A percentile compares a stretch with the other conserved stretches of the same genome.
Evolutionary conservation across 2,329 filamentous ascomycete species (phyloP).

Genomic region (Akanthomyces muscarius): DNA sequence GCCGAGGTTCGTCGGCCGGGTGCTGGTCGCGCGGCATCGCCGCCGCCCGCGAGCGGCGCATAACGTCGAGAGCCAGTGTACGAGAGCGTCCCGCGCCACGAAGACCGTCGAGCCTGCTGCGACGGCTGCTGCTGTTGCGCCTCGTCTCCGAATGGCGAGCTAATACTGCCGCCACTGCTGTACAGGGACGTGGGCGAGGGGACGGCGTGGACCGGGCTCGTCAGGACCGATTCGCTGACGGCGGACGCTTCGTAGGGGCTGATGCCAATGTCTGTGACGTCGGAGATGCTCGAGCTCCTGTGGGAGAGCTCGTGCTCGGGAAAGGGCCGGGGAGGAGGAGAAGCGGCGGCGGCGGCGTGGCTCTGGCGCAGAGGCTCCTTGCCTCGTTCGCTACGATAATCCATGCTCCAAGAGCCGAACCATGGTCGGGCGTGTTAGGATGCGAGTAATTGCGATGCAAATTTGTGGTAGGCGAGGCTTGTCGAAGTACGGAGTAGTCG

Average conservation of each 20-base stretch:
- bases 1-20: conserved; percentile 22
- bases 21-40: not conserved
- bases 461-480: not conserved
- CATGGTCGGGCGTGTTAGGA: conserved; percentile 21
- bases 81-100: conserved; percentile 12
- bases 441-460: not conserved
- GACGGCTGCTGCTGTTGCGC: not conserved
- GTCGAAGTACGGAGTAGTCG: not conserved
- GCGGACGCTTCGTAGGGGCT: conserved; percentile 26
- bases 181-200: conserved; percentile 40
- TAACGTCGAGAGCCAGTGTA: conserved; percentile 10
- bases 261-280: conserved; percentile 28
- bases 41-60: conserved; percentile 5
- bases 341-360: not conserved
- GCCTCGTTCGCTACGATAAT: conserved; percentile 29
- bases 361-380: conserved; percentile 27
- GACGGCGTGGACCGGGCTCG: conserved; percentile 29
- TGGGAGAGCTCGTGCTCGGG: conserved; percentile 27
- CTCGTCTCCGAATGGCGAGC: not conserved
- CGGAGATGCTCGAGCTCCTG: conserved; percentile 32
- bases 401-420: conserved; percentile 25
- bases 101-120: not conserved
- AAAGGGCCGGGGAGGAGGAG: not conserved
- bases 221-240: conserved; percentile 7
- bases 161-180: conserved; percentile 24